Evolutionary conservation across 192 early-diverging fungal species (phyloP), one percentile per base, ranked within the genome.

Genomic region (Gryganskiella cystojenkinii): DNA sequence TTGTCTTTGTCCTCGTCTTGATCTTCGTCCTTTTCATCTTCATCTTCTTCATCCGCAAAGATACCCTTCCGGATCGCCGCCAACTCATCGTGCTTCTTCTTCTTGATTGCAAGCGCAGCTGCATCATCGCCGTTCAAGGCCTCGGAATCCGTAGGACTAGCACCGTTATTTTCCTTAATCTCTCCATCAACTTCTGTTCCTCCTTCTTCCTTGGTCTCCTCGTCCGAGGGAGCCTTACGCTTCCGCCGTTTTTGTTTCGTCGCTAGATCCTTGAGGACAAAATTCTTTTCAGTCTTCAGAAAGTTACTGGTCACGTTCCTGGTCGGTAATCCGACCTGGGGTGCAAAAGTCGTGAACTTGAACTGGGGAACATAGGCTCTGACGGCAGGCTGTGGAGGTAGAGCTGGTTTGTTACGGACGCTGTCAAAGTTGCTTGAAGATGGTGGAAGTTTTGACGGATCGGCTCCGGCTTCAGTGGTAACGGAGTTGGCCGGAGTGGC

Each of bases 311-410:
- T 81, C 15, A 86, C 80, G 25, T 88, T 86, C 30, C 85, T 72
- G 13, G 78, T 83, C 19, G 85, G 84, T 27, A 88, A 59, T 15
- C 67, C 79, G 10, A 81, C 80, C 64, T 81, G 78, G 19, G 82
- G 73, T 27, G 85, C 68, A 59, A 88, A 88, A 0, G 71, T 84
- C 4, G 86, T 88, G 37, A 83, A 88, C 46, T 79, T 84, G 45
- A 88, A 84, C 14, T 75, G 75, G 14, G 85, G 85, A 0, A 61
- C 51, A 34, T 83, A 83, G n/a, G n/a, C n/a, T 19, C 22, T 42
- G 22, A 57, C 47, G 24, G 28, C 35, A 31, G 53, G 52, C 28
- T 10, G 49, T 20, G 19, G 15, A n/a, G 64, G 17, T 13, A 20
- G n/a, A 31, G 63, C 37, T 47, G 5, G 28, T 13, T 22, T 4